Evolutionary conservation across 148 eudicot genomes (phyloP).

Genomic region (Rhododendron ovatum): DNA sequence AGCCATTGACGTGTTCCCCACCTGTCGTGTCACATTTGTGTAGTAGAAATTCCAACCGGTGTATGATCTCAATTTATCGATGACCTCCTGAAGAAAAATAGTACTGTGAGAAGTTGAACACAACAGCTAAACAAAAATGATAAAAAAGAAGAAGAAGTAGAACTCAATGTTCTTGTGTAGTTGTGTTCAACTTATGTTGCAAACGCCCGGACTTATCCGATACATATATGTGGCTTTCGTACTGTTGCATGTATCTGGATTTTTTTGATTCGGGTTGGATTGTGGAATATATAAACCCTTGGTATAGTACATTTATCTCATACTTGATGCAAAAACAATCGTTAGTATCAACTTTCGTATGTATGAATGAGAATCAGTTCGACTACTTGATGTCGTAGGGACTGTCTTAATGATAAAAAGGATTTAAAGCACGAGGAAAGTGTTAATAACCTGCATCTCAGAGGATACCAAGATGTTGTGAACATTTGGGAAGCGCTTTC

Average conservation of each 20-base stretch:
- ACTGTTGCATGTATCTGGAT: neutral
- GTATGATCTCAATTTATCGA: constrained; percentile 51
- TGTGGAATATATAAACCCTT: neutral
- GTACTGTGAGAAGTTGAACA: neutral
- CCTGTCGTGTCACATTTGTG: constrained; percentile 68
- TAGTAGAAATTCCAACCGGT: constrained; percentile 73
- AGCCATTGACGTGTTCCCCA: constrained; percentile 75
- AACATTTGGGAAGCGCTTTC: constrained; percentile 64
- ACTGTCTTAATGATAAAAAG: neutral
- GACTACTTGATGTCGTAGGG: neutral
- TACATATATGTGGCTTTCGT: no score
- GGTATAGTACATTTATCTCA: neutral
- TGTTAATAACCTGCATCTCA: constrained; percentile 68
- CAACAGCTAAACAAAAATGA: neutral
- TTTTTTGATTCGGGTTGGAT: neutral
- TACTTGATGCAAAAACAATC: neutral
- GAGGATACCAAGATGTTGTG: constrained; percentile 81
- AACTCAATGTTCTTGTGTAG: no score
- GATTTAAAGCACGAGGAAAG: neutral
- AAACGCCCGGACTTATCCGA: no score
- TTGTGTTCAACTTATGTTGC: no score
- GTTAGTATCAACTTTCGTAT: no score
- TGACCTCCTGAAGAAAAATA: constrained; percentile 43
- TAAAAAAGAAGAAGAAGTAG: neutral
- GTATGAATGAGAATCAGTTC: neutral